Conservation (phyloP, 208 protist species). For the Crithidia brevicula region DNA sequence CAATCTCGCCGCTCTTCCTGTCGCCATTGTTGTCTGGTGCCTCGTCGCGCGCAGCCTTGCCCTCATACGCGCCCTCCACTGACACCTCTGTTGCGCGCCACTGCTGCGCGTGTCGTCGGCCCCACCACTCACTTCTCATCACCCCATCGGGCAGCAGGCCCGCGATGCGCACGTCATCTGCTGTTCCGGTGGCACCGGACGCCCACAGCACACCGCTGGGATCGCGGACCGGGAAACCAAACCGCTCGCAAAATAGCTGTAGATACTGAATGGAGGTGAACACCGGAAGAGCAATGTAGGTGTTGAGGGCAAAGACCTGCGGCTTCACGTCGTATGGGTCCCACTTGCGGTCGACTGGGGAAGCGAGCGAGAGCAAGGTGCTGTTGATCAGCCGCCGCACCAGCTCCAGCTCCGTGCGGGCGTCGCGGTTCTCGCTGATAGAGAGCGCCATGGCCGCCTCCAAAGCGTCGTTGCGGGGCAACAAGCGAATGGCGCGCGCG, state of each 20-base stretch:
- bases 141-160: constrained; percentile 51
- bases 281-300: constrained; percentile 86
- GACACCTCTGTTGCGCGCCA: constrained; percentile 4
- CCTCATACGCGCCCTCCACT: background rate
- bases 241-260: constrained; percentile 70
- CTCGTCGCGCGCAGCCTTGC: background rate
- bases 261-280: constrained; percentile 84
- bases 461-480: constrained; percentile 75
- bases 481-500: constrained; percentile 27
- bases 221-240: constrained; percentile 73
- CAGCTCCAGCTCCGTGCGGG: constrained; percentile 83
- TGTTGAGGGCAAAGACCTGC: constrained; percentile 87
- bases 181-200: constrained; percentile 22
- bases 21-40: background rate
- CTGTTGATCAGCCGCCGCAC: constrained; percentile 74
- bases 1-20: no score
- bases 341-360: constrained; percentile 66
- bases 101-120: constrained; percentile 25
- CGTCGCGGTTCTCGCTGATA: constrained; percentile 77
- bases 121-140: constrained; percentile 55
- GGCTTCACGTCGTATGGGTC: constrained; percentile 90
- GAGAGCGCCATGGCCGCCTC: constrained; percentile 80
- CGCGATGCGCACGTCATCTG: constrained; percentile 10
- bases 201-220: constrained; percentile 82
- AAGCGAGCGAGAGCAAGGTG: constrained; percentile 80